Evolutionary conservation across 768 basidiomycete genomes (phyloP), one percentile per base, ranked within the genome.

Genomic region (Lactarius sp.): DNA sequence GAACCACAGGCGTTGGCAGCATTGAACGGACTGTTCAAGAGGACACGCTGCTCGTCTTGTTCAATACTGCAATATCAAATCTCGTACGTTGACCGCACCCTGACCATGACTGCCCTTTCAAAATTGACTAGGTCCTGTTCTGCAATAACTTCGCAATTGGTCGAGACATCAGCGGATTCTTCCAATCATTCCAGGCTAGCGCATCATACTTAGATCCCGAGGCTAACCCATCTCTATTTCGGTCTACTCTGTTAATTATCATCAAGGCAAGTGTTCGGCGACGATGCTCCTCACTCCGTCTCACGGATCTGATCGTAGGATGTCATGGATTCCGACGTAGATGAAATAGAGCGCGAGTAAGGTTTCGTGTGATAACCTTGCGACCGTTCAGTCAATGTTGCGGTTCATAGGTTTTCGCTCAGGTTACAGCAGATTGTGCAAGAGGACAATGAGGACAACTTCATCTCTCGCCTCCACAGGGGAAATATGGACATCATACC

Each of bases 21-120:
- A 83, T 87, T 33, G 85, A 86, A 68, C 75, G 84, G 0, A 84
- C 84, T 1, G 76, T 81, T 13, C 84, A 86, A 71, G 85, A 85
- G 68, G 85, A 86, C 49, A 83, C 81, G 0, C 73, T 86, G 2
- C 77, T 86, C 1, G 85, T 86, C 2, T 71, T 86, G 8, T 86
- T 86, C 71, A 86, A 85, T 66, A 81, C 83, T 0, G 85, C 85
- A 0, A 78, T 86, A 12, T 87, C 85, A 2, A 86, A 86, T 67
- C 69, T 86, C 64, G 85, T 84, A n/a, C 14, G 84, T 52, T 49
- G 9, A 22, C 33, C 10, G 6, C 42, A 3, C 10, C 34, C 33
- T 36, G 12, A 10, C 14, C 10, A 10, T 20, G 52, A 12, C 14
- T n/a, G 42, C 22, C 39, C 4, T 37, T 36, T 51, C 82, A 13